These are phyloP conservation scores for Carex myosuroides DNA, from an alignment of 176 grass and related monocot species.

Conservation along the genomic window DNA sequence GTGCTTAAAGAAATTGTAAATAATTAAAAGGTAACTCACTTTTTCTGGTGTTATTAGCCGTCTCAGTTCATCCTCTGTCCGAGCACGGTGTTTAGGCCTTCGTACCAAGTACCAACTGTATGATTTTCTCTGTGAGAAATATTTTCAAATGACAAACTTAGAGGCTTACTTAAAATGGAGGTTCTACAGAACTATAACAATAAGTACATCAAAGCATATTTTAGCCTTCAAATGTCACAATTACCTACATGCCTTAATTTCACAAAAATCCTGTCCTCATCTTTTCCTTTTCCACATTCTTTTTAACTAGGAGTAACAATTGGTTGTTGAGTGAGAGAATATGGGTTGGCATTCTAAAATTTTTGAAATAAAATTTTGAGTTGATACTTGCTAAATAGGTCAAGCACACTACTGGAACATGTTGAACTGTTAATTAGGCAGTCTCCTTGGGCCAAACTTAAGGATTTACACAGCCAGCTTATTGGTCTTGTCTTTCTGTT, in stretches of 20 bases:
- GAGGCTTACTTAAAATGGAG: neutral
- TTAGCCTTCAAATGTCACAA: neutral
- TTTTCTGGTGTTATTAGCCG: slow-evolving; percentile 70
- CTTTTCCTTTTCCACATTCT: neutral
- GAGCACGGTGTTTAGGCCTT: slow-evolving; percentile 72
- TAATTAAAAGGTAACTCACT: slow-evolving; percentile 51
- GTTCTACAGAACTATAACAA: neutral
- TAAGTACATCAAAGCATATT: neutral
- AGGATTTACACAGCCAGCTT: neutral
- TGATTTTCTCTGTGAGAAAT: slow-evolving; percentile 40
- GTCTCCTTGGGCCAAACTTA: neutral
- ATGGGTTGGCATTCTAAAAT: neutral
- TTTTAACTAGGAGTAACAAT: neutral
- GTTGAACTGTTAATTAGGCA: neutral
- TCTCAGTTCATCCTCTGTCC: slow-evolving; percentile 88
- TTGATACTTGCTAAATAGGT: neutral
- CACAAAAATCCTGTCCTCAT: neutral
- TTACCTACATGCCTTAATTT: neutral
- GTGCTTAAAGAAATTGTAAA: neutral
- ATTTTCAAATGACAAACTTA: neutral
- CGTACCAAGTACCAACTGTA: slow-evolving; percentile 54
- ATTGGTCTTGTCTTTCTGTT: neutral
- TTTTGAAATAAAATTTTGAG: neutral
- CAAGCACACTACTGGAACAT: neutral
- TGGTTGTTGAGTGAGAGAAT: neutral